phyloP scores from a whole-genome alignment of 441 rosid species.

The Lepidium campestre region DNA sequence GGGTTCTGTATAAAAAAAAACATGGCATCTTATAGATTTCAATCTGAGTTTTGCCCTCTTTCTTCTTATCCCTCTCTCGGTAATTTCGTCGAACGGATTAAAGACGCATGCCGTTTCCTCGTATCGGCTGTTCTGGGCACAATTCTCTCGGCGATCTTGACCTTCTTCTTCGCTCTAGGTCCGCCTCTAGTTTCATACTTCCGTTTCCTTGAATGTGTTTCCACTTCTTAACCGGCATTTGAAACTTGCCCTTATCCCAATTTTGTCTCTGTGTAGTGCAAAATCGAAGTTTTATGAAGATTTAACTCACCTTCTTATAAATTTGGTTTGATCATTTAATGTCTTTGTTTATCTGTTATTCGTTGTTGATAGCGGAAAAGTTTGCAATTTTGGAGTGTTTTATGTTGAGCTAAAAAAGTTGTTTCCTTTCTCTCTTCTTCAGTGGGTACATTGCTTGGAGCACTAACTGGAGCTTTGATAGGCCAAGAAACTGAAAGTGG shows the following conservation, averaged over 20 bases:
- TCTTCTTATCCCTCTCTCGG: conserved; percentile 40
- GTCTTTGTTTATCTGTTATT: background rate
- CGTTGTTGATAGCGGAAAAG: background rate
- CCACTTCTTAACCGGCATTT: background rate
- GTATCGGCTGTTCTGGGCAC: conserved; percentile 77
- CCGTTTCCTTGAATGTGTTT: background rate
- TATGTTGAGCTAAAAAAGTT: background rate
- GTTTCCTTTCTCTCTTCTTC: conserved; percentile 23
- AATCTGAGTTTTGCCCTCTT: conserved; percentile 37
- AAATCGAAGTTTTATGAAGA: background rate
- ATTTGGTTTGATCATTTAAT: background rate
- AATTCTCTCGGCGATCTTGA: conserved; percentile 86
- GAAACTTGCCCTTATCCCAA: background rate
- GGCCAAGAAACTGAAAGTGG: conserved; percentile 99
- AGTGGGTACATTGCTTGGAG: conserved; percentile 95
- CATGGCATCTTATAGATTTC: conserved; percentile 43
- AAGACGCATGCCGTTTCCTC: conserved; percentile 52
- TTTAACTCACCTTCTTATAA: background rate
- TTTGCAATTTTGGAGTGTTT: background rate
- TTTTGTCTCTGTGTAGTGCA: background rate
- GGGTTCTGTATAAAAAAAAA: background rate
- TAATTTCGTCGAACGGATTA: conserved; percentile 49
- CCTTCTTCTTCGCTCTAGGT: conserved; percentile 96
- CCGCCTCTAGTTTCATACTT: background rate
- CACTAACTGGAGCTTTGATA: conserved; percentile 95